Conservation (phyloP, 2,329 filamentous ascomycete genomes). For the Talaromyces sp. region DNA sequence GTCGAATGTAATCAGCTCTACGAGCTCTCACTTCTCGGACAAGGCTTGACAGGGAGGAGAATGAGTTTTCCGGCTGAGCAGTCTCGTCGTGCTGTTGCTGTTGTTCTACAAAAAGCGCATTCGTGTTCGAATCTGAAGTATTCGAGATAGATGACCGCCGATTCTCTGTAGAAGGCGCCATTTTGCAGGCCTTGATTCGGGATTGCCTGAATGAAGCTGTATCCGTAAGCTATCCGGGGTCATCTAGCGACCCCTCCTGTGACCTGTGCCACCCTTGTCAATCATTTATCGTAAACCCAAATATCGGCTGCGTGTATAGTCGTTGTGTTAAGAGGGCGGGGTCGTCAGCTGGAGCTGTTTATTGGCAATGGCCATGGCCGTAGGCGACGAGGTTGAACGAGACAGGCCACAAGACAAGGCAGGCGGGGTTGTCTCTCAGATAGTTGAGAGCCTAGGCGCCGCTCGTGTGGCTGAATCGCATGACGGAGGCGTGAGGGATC, state of each 20-base stretch:
- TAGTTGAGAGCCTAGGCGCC: constrained; percentile 1
- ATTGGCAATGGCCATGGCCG: constrained; percentile 15
- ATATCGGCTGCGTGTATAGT: neutral
- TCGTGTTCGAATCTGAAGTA: neutral
- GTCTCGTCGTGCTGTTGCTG: constrained; percentile 22
- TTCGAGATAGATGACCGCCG: constrained; percentile 1
- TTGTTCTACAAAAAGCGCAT: neutral
- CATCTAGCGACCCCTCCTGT: constrained; percentile 8
- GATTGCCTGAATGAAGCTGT: neutral
- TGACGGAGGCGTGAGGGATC: constrained; percentile 14
- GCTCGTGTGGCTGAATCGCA: constrained; percentile 10
- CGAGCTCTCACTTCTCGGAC: constrained; percentile 64
- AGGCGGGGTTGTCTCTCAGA: constrained; percentile 1
- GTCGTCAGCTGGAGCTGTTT: constrained; percentile 1
- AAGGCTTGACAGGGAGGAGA: constrained; percentile 42
- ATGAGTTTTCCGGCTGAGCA: constrained; percentile 23
- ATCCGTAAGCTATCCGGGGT: constrained; percentile 5
- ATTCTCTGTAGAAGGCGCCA: constrained; percentile 12
- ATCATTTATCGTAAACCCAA: neutral
- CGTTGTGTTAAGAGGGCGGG: neutral
- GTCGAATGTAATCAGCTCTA: constrained; percentile 71
- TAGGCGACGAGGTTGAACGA: neutral
- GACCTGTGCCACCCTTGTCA: constrained; percentile 1
- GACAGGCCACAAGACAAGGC: neutral
- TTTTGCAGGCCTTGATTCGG: neutral